Conservation (phyloP, 371 early-diverging fungal species). For the Circinella umbellata region DNA sequence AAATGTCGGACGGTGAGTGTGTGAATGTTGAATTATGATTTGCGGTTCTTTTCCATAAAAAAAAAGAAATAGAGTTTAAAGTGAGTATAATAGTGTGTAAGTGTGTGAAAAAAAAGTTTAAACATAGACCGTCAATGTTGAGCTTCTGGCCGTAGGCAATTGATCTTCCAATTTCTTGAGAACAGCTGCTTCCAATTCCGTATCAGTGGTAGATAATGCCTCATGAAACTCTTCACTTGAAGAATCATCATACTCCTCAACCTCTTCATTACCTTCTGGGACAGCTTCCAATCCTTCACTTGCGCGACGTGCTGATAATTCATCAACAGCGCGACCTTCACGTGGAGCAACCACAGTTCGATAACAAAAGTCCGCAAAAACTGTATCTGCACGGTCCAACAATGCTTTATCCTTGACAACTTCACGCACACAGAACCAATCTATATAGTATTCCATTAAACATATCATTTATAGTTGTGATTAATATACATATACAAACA, state of each 20-base stretch:
- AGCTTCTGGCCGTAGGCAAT: conserved; percentile 11
- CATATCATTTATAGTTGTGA: too few relatives aligned
- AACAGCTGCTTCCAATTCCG: conserved; percentile 19
- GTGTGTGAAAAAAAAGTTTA: conserved; percentile 5
- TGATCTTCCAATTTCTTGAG: conserved; percentile 17
- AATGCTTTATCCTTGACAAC: conserved; percentile 45
- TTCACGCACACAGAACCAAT: conserved; percentile 54
- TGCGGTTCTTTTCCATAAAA: too few relatives aligned
- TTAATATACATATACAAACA: too few relatives aligned
- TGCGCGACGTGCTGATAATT: conserved; percentile 20
- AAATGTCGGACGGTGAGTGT: too few relatives aligned
- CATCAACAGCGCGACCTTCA: conserved; percentile 19
- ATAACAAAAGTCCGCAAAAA: conserved; percentile 44
- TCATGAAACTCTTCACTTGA: conserved; percentile 20
- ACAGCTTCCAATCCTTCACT: conserved; percentile 41
- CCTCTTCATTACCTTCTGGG: conserved; percentile 36
- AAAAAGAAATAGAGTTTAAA: background rate
- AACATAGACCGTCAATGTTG: conserved; percentile 18
- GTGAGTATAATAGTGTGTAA: background rate
- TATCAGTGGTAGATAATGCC: conserved; percentile 22
- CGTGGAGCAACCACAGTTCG: conserved; percentile 29
- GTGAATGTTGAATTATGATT: too few relatives aligned
- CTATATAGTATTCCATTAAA: background rate
- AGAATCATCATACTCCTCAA: conserved; percentile 13
- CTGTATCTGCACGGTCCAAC: conserved; percentile 33